A percentile compares a stretch with the other conserved stretches of the same genome.
phyloP scores from a whole-genome alignment of 257 asterid species.

The Primulina eburnea region DNA sequence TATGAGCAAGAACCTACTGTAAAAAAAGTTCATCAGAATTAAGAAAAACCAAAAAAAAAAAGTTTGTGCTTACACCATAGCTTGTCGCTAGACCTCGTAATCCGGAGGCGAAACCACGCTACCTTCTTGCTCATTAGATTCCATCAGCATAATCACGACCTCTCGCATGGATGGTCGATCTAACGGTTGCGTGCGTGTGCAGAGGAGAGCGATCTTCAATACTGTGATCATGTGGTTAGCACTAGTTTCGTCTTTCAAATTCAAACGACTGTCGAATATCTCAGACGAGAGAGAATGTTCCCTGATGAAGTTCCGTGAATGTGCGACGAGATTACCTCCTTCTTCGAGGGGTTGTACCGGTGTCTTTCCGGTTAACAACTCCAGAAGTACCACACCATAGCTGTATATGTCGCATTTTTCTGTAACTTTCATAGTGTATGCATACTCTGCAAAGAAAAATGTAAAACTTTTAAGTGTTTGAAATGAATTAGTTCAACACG shows the following conservation, averaged over 20 bases:
- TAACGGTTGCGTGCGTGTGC: constrained; percentile 70
- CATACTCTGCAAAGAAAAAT: constrained; percentile 57
- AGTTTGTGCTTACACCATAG: constrained; percentile 30
- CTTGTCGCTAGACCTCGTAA: constrained; percentile 39
- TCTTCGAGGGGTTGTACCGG: constrained; percentile 87
- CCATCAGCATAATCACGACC: constrained; percentile 79
- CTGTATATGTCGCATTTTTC: constrained; percentile 89
- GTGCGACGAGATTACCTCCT: constrained; percentile 86
- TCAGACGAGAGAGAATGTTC: constrained; percentile 53
- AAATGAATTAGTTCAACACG: not conserved
- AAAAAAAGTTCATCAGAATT: constrained; percentile 24
- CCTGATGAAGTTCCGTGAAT: constrained; percentile 57
- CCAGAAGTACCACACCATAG: constrained; percentile 85
- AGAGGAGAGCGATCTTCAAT: constrained; percentile 66
- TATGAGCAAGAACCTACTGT: constrained; percentile 31
- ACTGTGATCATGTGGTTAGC: constrained; percentile 72
- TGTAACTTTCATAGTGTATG: constrained; percentile 89
- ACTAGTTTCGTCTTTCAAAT: constrained; percentile 43
- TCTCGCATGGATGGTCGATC: constrained; percentile 90
- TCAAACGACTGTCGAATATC: constrained; percentile 62
- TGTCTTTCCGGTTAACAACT: constrained; percentile 75
- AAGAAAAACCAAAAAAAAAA: constrained; percentile 8
- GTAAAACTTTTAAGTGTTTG: not conserved
- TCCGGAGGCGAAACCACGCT: constrained; percentile 47
- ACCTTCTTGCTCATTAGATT: constrained; percentile 61